Percentiles rank a stretch among this genome's conserved stretches.
Evolutionary conservation across 1,284 basidiomycete genomes (phyloP).

Genomic region (Thelephora terrestris): DNA sequence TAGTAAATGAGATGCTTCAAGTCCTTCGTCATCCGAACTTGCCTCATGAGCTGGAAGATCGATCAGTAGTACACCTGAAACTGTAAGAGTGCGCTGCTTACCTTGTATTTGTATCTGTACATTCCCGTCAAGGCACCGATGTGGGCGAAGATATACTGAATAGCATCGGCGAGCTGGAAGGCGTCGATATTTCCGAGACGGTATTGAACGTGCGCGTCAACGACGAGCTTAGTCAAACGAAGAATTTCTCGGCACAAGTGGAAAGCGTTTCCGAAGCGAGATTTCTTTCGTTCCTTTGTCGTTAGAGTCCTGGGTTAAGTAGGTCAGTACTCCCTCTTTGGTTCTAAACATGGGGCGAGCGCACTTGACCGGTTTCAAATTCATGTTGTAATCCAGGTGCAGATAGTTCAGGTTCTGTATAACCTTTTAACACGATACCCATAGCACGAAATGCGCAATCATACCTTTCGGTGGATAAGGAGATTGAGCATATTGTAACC

Average conservation of each 20-base stretch:
- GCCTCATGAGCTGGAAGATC: slow-evolving; percentile 75
- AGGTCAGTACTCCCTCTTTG: not conserved
- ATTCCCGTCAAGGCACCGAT: slow-evolving; percentile 98
- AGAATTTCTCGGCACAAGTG: slow-evolving; percentile 97
- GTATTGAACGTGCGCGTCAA: slow-evolving; percentile 98
- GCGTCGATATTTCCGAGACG: slow-evolving; percentile 98
- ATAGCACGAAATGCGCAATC: slow-evolving; percentile 8
- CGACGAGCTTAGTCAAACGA: slow-evolving; percentile 95
- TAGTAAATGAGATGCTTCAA: slow-evolving; percentile 97
- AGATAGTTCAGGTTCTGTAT: slow-evolving; percentile 88
- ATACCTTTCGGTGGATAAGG: slow-evolving; percentile 93
- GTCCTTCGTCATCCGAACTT: slow-evolving; percentile 99
- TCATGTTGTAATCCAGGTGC: slow-evolving; percentile 92
- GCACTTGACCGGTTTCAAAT: slow-evolving; percentile 92
- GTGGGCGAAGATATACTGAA: slow-evolving; percentile 97
- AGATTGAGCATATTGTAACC: slow-evolving; percentile 99
- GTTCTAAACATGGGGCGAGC: slow-evolving; percentile 9
- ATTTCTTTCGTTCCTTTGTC: slow-evolving; percentile 99
- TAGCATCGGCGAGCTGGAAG: slow-evolving; percentile 96
- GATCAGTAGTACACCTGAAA: slow-evolving; percentile 4
- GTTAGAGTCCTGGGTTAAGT: slow-evolving; percentile 71
- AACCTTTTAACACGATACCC: slow-evolving; percentile 5
- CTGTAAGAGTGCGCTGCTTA: slow-evolving; percentile 19
- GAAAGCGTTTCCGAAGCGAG: slow-evolving; percentile 98
- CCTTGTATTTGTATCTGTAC: slow-evolving; percentile 99